Percentiles rank a stretch among this genome's conserved stretches.
Evolutionary conservation across 257 asterid genomes (phyloP).

Genomic region (Craterostigma plantagineum): DNA sequence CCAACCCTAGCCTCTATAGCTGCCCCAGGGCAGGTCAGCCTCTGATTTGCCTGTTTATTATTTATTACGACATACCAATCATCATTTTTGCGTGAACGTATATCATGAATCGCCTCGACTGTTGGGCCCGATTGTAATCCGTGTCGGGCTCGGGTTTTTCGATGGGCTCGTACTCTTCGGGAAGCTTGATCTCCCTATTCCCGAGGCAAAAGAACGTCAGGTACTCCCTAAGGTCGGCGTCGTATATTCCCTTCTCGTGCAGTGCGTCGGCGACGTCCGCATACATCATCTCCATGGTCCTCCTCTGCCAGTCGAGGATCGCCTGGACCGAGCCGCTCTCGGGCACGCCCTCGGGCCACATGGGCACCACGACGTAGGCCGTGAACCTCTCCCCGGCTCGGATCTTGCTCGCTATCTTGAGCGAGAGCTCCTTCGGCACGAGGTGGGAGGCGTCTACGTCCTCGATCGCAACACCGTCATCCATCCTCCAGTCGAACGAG

Average conservation of each 20-base stretch:
- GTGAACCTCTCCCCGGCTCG: conserved; percentile 50
- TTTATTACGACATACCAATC: conserved; percentile 31
- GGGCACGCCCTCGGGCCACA: conserved; percentile 95
- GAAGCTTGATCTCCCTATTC: conserved; percentile 35
- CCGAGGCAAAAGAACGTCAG: conserved; percentile 85
- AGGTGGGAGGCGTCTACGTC: conserved; percentile 56
- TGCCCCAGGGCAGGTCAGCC: too few species aligned
- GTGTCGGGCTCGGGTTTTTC: conserved; percentile 49
- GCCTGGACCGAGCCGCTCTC: conserved; percentile 82
- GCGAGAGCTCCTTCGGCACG: conserved; percentile 67
- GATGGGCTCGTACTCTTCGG: conserved; percentile 34
- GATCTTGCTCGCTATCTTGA: conserved; percentile 71
- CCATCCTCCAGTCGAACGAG: conserved; percentile 55
- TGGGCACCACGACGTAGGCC: conserved; percentile 64
- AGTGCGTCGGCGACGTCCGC: conserved; percentile 40
- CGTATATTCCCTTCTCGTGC: conserved; percentile 20
- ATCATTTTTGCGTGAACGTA: conserved; percentile 87
- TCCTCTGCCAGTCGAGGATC: conserved; percentile 78
- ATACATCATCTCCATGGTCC: conserved; percentile 99
- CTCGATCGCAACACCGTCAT: conserved; percentile 12
- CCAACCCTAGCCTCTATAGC: too few species aligned
- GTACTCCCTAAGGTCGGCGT: conserved; percentile 51
- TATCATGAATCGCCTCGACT: conserved; percentile 82
- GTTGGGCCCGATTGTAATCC: conserved; percentile 61
- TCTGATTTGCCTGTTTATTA: too few species aligned